Base-by-base conservation (phyloP, 768 basidiomycete species). In the Mycena galericulata region DNA sequence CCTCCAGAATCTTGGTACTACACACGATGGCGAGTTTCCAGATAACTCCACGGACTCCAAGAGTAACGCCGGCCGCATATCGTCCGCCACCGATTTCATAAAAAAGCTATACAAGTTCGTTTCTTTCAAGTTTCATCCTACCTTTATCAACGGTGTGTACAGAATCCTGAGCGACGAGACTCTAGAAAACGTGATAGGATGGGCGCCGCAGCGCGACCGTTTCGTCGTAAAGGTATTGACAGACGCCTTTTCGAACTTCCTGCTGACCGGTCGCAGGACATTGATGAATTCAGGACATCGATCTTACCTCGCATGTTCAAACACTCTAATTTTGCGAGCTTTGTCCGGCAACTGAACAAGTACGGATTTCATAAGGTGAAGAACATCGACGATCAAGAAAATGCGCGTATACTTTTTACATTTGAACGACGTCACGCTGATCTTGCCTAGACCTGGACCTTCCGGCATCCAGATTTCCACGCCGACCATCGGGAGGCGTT, bases 341-440 rank as follows among this genome's bases (percentile, higher is more conserved):
- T 97, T 76, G 95, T 97, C 4, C 87, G 95, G 12, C 95, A 97
- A 78, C 85, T 97, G 34, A 97, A 97, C 85, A 97, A 96, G 78
- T 97, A 97, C 77, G 95, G 96, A 80, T 97, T 97, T 72, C 95
- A 96, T 85, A 97, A 97, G 84, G 92, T 96, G 69, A 97, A 96
- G 14, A 7, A 6, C 79, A 94, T 92, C 74, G 89, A 89, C 3
- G 95, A 55, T 29, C 40, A 29, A 14, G 34, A 36, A 36, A 36
- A 36, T 7, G 34, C 14, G 34, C n/a, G 34, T 36, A 36, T 36
- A 14, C 34, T 14, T 36, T 14, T 36, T 14, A 7, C 34, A 36
- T 6, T 36, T 14, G 34, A 14, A 36, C 14, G 6, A 36, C 14
- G 34, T 14, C 8, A 36, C 34, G 14, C 14, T 6, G 6, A 36